Evolutionary conservation across 805 yeast species (phyloP), one percentile per base, ranked within the genome.

Genomic region (Ogataea henricii): DNA sequence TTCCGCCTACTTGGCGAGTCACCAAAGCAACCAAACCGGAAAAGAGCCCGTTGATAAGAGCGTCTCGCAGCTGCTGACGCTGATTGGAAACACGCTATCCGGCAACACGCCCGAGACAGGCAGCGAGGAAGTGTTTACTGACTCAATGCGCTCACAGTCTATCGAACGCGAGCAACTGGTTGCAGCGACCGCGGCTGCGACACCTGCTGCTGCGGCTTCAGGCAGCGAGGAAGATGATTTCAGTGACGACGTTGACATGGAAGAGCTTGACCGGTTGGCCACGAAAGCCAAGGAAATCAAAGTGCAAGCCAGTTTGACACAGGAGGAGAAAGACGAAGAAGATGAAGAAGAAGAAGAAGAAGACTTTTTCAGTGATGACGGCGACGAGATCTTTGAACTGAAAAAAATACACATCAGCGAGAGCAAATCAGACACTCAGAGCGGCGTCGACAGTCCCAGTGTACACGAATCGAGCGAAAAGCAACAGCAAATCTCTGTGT

Each of bases 211-310:
- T n/a, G n/a, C n/a, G n/a, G n/a, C n/a, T n/a, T n/a, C n/a, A n/a
- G 33, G 35, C 14, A 45, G 32, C 33, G 53, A 43, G n/a, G 43
- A 27, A 34, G 65, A 59, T 39, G 52, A 51, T 5, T 63, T 67
- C 38, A 57, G 62, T 32, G 68, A 64, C 44, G 70, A 67, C 33
- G 52, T 64, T 2, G 70, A 65, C 44, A 46, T 62, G 57, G 60
- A 54, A 27, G 69, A 63, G 34, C 53, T 65, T 17, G 65, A 63
- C 43, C 41, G 43, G 22, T 25, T 55, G 10, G 49, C 57, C 6
- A 20, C 29, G 12, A 48, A 40, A 35, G 51, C 44, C 18, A 47
- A 46, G 20, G 42, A 42, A 18, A 23, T 30, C 4, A 40, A 39
- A 45, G 36, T 21, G 6, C 42, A 29, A 29, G 32, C 34, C 32